Evolutionary conservation across 2,329 filamentous ascomycete genomes (phyloP).

Genomic region (Blumeriella jaapii): DNA sequence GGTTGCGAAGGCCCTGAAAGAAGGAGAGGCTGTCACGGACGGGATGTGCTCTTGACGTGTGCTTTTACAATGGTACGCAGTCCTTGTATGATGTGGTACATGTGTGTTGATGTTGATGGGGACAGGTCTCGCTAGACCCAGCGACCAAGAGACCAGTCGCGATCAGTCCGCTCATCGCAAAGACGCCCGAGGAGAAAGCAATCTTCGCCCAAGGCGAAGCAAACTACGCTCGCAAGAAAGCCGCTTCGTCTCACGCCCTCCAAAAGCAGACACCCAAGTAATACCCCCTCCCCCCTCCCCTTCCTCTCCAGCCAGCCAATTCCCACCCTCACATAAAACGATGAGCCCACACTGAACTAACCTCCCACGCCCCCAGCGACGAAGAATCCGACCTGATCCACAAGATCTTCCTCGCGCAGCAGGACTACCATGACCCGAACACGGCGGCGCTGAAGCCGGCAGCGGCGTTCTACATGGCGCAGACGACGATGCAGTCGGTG

Average conservation of each 20-base stretch:
- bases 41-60: slow-evolving; percentile 60
- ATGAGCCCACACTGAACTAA: neutral
- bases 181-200: slow-evolving; percentile 49
- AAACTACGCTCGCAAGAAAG: slow-evolving; percentile 55
- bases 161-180: slow-evolving; percentile 47
- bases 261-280: slow-evolving; percentile 51
- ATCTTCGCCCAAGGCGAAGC: slow-evolving; percentile 51
- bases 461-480: slow-evolving; percentile 51
- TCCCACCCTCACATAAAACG: neutral
- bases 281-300: neutral
- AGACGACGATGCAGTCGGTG: slow-evolving; percentile 51
- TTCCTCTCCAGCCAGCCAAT: neutral
- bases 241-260: slow-evolving; percentile 45
- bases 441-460: slow-evolving; percentile 40
- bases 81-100: neutral
- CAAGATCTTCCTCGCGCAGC: slow-evolving; percentile 55
- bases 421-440: slow-evolving; percentile 50
- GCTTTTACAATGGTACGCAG: slow-evolving; percentile 56
- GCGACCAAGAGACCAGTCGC: slow-evolving; percentile 52
- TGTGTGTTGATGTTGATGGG: neutral
- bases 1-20: slow-evolving; percentile 49
- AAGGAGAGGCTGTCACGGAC: slow-evolving; percentile 38
- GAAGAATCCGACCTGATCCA: slow-evolving; percentile 61
- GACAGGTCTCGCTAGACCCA: slow-evolving; percentile 46
- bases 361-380: slow-evolving; percentile 29